Base-by-base conservation (phyloP, 2,329 filamentous ascomycete species). In the Dactylellina drechsleri region DNA sequence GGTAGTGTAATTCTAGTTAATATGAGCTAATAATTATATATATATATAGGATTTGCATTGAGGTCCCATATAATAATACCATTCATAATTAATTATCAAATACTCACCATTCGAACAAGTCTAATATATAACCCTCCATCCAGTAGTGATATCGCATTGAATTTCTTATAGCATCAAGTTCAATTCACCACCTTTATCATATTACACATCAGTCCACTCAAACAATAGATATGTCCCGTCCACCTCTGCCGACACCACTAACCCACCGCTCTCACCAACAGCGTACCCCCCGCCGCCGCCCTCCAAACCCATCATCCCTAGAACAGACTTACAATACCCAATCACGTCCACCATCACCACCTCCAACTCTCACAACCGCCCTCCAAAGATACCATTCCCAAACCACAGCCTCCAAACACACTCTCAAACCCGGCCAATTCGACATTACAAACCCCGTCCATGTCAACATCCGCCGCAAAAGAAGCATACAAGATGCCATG, bases 381-480 rank as follows among this genome's bases (percentile, higher is more conserved):
- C 4, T 18, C 13, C 4, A 6, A 47, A 47, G 16, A 41, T 26
- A 40, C 45, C 10, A 53, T 43, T 2, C 13, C n/a, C 20, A n/a
- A 7, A 7, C 41, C 45, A 12, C 43, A 40, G 13, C 45, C 10
- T n/a, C 8, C 10, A 15, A 31, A 4, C 18, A 18, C n/a, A 15
- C 45, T 10, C 36, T 13, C 3, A 28, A 10, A 40, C 41, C 41
- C 8, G 54, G 54, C 2, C n/a, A 53, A 52, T 68, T 68, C 18
- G 65, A 68, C 31, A 61, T 68, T 12, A 16, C 18, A 1, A 54
- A 60, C n/a, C 65, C 65, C 1, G 31, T 45, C 4, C 65, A 68
- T 13, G 47, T 68, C 10, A 54, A 43, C 18, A 15, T 59, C 2
- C 56, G 65, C 0, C 47, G 65, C 0, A 36, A 53, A 13, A 28